Evolutionary conservation across 2,329 filamentous ascomycete genomes (phyloP).

Genomic region (Cercospora sp.): DNA sequence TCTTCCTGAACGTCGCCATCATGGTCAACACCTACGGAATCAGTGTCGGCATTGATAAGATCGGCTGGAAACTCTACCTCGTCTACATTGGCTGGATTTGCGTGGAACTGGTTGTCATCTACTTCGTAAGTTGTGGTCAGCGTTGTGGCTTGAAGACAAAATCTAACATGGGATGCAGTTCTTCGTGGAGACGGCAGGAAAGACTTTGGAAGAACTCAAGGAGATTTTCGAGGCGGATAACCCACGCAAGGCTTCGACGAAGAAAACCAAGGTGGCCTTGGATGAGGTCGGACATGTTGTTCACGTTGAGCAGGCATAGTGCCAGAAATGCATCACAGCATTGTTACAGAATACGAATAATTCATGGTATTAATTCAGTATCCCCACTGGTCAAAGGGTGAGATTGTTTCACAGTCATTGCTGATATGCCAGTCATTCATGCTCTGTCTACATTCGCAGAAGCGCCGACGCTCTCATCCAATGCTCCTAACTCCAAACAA

Average conservation of each 20-base stretch:
- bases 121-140: conserved; percentile 17
- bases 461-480: too few relatives aligned
- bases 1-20: conserved; percentile 48
- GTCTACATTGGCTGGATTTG: conserved; percentile 37
- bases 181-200: conserved; percentile 43
- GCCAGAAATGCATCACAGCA: not conserved
- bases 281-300: conserved; percentile 31
- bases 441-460: too few relatives aligned
- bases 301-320: conserved; percentile 19
- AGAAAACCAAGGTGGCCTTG: conserved; percentile 34
- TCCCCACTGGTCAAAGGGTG: not conserved
- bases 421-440: too few relatives aligned
- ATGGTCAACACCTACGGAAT: conserved; percentile 43
- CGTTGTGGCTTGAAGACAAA: too few relatives aligned
- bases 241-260: conserved; percentile 34
- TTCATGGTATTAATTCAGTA: not conserved
- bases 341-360: not conserved
- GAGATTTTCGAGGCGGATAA: conserved; percentile 31
- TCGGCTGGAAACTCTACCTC: conserved; percentile 33
- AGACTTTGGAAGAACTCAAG: conserved; percentile 37
- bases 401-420: too few relatives aligned
- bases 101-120: conserved; percentile 36
- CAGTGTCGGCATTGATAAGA: conserved; percentile 29
- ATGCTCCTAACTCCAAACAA: too few relatives aligned
- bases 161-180: conserved; percentile 12